A percentile compares a stretch with the other conserved stretches of the same genome.
Conservation (phyloP, 2,329 filamentous ascomycete genomes). For the Penicillium sp. region DNA sequence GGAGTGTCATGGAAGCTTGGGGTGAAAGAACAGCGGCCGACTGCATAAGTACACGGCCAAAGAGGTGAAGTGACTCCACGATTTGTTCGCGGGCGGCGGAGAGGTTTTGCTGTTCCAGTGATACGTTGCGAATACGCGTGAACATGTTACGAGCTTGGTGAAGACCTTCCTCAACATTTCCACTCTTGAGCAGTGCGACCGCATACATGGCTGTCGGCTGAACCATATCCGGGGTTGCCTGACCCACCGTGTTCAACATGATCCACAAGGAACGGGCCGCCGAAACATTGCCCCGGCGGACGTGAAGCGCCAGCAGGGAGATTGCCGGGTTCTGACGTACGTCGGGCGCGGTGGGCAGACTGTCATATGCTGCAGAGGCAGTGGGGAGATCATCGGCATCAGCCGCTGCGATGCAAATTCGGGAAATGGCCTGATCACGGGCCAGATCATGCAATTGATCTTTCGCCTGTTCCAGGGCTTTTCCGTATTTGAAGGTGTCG, state of each 20-base stretch:
- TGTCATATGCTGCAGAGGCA: constrained; percentile 67
- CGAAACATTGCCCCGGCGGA: constrained; percentile 78
- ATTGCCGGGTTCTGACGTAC: constrained; percentile 63
- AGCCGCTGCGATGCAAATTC: constrained; percentile 75
- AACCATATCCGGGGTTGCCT: constrained; percentile 67
- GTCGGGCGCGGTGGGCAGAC: constrained; percentile 57
- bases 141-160: constrained; percentile 84
- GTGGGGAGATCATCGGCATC: constrained; percentile 72
- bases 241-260: constrained; percentile 62
- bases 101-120: constrained; percentile 44
- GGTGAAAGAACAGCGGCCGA: constrained; percentile 54
- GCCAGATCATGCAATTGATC: constrained; percentile 57
- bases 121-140: constrained; percentile 70
- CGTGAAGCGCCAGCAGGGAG: constrained; percentile 82
- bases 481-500: constrained; percentile 67
- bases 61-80: constrained; percentile 78
- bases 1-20: constrained; percentile 59
- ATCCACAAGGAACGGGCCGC: constrained; percentile 81
- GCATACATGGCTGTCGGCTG: constrained; percentile 91
- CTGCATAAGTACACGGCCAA: constrained; percentile 60
- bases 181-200: constrained; percentile 81
- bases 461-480: constrained; percentile 75
- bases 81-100: constrained; percentile 73
- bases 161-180: constrained; percentile 79
- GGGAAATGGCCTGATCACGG: constrained; percentile 66